These are phyloP conservation scores for Haemoproteus tartakovskyi DNA, from an alignment of 169 alveolate genomes.

Conservation along the genomic window DNA sequence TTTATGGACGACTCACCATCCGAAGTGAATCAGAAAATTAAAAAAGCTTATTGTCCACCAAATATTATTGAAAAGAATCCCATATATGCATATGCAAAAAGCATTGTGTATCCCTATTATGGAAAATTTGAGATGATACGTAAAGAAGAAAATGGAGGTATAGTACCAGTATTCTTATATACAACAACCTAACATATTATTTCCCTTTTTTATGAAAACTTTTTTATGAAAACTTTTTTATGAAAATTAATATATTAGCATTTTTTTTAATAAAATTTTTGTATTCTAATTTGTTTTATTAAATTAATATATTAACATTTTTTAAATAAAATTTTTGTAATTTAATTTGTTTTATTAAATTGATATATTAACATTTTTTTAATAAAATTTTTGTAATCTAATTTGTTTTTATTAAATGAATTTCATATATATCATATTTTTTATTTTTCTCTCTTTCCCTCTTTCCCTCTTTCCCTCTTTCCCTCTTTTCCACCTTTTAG, in stretches of 20 bases:
- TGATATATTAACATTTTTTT: too few species aligned
- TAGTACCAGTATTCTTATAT: constrained; percentile 44
- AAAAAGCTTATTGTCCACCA: constrained; percentile 95
- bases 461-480: not conserved
- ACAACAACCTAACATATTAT: too few species aligned
- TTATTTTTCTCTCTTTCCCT: not conserved
- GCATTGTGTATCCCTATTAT: constrained; percentile 82
- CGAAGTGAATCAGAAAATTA: constrained; percentile 92
- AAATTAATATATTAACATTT: too few species aligned
- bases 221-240: too few species aligned
- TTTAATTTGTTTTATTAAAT: too few species aligned
- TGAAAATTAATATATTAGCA: constrained; percentile 23
- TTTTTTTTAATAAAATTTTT: too few species aligned
- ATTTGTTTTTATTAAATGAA: too few species aligned
- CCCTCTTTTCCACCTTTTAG: constrained; percentile 64
- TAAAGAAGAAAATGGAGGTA: constrained; percentile 85
- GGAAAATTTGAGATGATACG: constrained; percentile 75
- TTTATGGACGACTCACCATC: constrained; percentile 97
- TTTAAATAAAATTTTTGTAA: too few species aligned
- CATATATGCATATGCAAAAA: constrained; percentile 88
- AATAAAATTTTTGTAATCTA: too few species aligned
- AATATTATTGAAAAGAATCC: constrained; percentile 91
- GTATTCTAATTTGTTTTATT: too few species aligned
- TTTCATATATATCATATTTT: not conserved
- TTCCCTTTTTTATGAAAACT: too few species aligned